These are phyloP conservation scores for Sequoiadendron giganteum DNA, from an alignment of 75 land plant species.

Conservation along the genomic window DNA sequence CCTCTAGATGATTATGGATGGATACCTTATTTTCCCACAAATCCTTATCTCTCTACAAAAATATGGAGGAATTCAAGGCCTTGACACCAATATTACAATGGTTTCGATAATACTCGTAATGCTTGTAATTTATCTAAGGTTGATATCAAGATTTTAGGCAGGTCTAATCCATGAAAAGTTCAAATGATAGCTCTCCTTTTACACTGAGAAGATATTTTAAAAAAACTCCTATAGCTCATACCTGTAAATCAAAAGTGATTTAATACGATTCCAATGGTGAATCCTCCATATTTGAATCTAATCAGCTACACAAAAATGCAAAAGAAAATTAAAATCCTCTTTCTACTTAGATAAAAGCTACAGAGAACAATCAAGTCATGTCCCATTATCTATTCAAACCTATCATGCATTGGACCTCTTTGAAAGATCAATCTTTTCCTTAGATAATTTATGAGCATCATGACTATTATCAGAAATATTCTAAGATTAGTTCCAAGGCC, in stretches of 20 bases:
- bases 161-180: constrained; percentile 28
- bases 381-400: no score
- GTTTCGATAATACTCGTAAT: constrained; percentile 18
- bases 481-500: no score
- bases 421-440: no score
- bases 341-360: no score
- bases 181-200: constrained; percentile 26
- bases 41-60: constrained; percentile 8
- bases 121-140: constrained; percentile 30
- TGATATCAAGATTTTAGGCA: constrained; percentile 38
- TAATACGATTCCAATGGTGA: constrained; percentile 20
- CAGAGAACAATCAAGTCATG: no score
- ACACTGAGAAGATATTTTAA: constrained; percentile 26
- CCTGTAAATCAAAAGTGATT: constrained; percentile 33
- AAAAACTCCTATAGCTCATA: constrained; percentile 15
- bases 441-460: no score
- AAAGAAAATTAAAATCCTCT: no score
- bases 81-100: neutral
- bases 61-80: neutral
- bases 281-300: constrained; percentile 33
- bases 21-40: neutral
- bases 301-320: constrained; percentile 21
- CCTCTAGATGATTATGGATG: neutral
- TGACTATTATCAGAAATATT: no score
- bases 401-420: no score